Evolutionary conservation across 257 asterid species (phyloP), one percentile per base, ranked within the genome.

Genomic region (Nicotiana tomentosiformis): DNA sequence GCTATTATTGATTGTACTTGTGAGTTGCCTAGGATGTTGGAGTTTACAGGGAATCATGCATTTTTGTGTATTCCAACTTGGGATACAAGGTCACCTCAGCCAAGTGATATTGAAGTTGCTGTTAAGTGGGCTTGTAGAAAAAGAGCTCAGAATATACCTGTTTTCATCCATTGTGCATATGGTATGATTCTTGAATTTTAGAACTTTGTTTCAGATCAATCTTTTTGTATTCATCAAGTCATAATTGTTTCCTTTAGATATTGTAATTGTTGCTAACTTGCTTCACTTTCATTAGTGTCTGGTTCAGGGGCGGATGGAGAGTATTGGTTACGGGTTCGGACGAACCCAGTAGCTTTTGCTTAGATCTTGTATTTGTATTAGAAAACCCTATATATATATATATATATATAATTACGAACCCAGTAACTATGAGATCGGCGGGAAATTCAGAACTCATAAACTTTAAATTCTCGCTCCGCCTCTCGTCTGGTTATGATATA

Each of bases 51-150:
- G 81, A 81, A 66, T 81, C 86, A 81, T 74, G 97, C 94, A 0
- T 96, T 93, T 87, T 80, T 96, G 84, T 94, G 98, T 46, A 58
- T 96, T 81, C 99, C 98, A 0, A 92, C 97, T 14, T 96, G 97
- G 93, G 98, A 96, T 82, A 94, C 99, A 0, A 88, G 98, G 82
- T 85, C 99, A 1, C 99, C 98, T 83, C 87, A 84, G 57, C 97
- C 98, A n/a, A 90, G 87, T 37, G 94, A 93, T 82, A 94, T 96
- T 49, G 99, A 94, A 90, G 82, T 79, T 64, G 99, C 98, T 37
- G 98, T 96, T 65, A 96, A 92, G 66, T 96, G 98, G 98, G 98
- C 97, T 90, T 90, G 94, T 82, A 87, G 97, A 86, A 94, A 94
- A 89, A 90, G 98, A 81, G 90, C 97, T 89, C 98, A 87, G 85